Percentiles rank a stretch among this genome's conserved stretches.
phyloP scores from a whole-genome alignment of 2,329 filamentous ascomycete species.

The Penicillium sp. region DNA sequence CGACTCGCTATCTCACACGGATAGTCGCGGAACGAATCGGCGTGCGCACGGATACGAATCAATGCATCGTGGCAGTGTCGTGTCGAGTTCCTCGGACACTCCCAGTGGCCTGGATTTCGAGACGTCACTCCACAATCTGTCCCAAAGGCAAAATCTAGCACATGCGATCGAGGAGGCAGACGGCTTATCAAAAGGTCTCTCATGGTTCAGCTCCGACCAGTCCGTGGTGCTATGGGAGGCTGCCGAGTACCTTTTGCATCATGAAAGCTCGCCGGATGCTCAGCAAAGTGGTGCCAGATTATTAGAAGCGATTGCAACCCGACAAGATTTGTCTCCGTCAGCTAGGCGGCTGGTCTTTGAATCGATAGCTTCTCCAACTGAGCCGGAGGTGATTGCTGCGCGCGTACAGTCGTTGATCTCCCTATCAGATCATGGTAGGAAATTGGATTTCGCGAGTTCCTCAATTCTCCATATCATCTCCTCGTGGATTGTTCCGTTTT shows the following conservation, averaged over 20 bases:
- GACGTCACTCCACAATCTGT: constrained; percentile 33
- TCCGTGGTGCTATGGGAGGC: constrained; percentile 41
- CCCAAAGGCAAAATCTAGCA: constrained; percentile 34
- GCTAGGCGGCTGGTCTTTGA: constrained; percentile 36
- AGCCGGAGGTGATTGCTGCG: constrained; percentile 38
- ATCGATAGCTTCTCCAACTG: constrained; percentile 33
- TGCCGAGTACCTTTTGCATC: constrained; percentile 37
- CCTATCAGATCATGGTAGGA: constrained; percentile 44
- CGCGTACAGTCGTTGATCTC: constrained; percentile 40
- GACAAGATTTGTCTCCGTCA: constrained; percentile 39
- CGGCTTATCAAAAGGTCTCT: constrained; percentile 30
- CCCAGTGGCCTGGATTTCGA: constrained; percentile 40
- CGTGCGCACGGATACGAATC: constrained; percentile 37
- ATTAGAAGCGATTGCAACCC: constrained; percentile 36
- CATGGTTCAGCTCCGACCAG: constrained; percentile 41
- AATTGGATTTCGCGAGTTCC: constrained; percentile 39
- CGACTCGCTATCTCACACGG: constrained; percentile 31
- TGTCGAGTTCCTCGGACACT: constrained; percentile 40
- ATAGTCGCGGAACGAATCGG: constrained; percentile 34
- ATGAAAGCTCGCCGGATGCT: constrained; percentile 36
- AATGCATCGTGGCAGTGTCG: constrained; percentile 43
- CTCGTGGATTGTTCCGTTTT: constrained; percentile 40
- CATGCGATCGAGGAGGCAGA: constrained; percentile 42
- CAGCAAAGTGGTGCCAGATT: constrained; percentile 35
- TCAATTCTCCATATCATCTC: constrained; percentile 41